phyloP scores from a whole-genome alignment of 2,329 filamentous ascomycete genomes.

The Byssoonygena ceratinophila region DNA sequence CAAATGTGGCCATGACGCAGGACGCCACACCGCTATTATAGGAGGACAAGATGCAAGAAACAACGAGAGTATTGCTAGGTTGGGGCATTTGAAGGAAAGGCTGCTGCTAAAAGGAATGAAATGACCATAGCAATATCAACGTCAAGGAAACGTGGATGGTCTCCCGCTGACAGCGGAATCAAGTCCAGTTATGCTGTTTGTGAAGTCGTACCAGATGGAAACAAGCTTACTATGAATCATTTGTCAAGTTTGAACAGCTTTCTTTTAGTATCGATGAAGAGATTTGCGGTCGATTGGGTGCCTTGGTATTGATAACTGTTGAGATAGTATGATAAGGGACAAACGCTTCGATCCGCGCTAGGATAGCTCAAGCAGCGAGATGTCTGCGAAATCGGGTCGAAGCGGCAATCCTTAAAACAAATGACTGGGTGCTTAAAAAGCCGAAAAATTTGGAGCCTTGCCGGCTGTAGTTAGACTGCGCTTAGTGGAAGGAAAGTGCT shows the following conservation, averaged over 20 bases:
- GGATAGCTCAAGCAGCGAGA: conserved; percentile 3
- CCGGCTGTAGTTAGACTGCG: not conserved
- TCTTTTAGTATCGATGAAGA: conserved; percentile 5
- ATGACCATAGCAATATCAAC: conserved; percentile 6
- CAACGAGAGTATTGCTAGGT: not conserved
- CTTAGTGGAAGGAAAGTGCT: not conserved
- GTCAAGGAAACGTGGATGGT: conserved; percentile 15
- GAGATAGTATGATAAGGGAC: conserved; percentile 8
- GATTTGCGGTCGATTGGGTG: conserved; percentile 15
- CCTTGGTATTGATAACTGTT: conserved; percentile 11
- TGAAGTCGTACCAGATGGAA: conserved; percentile 19
- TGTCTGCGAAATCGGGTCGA: conserved; percentile 1
- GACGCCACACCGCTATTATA: not conserved
- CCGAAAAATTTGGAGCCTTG: no score
- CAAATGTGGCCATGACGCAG: not conserved
- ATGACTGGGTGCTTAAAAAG: conserved; percentile 9
- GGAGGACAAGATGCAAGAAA: conserved; percentile 3
- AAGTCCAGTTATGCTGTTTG: conserved; percentile 5
- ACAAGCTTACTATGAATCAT: conserved; percentile 23
- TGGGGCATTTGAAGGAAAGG: not conserved
- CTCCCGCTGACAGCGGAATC: conserved; percentile 14
- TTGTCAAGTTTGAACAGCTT: conserved; percentile 14
- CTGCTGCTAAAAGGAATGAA: no score
- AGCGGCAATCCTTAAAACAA: conserved; percentile 13
- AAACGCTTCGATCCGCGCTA: not conserved